Base-by-base conservation (phyloP, 1,284 basidiomycete species). In the Meira miltonrushii region DNA sequence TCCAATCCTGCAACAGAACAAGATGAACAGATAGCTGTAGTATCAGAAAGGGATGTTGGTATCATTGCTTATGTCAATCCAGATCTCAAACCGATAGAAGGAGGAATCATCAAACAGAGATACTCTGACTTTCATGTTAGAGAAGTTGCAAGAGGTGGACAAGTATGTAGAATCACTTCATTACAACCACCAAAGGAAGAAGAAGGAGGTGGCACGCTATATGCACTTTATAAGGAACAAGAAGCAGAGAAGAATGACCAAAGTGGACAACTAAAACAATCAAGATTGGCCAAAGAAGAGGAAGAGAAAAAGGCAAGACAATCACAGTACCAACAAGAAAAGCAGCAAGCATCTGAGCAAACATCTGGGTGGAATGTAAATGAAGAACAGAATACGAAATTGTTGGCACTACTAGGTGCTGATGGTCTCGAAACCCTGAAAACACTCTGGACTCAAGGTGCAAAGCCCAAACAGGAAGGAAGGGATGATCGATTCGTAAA, bases 101-200 rank as follows among this genome's bases (percentile, higher is more conserved):
- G 52, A 12, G 64, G 56, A 19, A 50, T 66, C 49, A 66, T 66
- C 57, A 66, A 66, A 46, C 62, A 66, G 62, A 46, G 55, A 21
- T 66, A 63, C 49, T 43, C 57, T 28, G 64, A 66, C 43, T 66
- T 66, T 43, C 64, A 63, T 21, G 64, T 66, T 40, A 40, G 44
- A 55, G 64, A 66, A 38, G 55, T 66, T n/a, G 41, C 43, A 17
- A 54, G 23, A 5, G 43, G 39, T 21, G 60, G 53, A 2, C 19
- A 21, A 12, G 44, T 63, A 43, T 60, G 57, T 28, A 57, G 48
- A 15, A 53, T 66, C 38, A 58, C 59, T 21, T 41, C 55, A n/a
- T 43, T 66, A 7, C 37, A 15, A 4, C 64, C 64, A 2, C 61
- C 61, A 13, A 12, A 52, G 28, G 17, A 44, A 17, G 59, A 40